A percentile compares a stretch with the other conserved stretches of the same genome.
These are phyloP conservation scores for Rhodomyrtus psidioides DNA, from an alignment of 441 rosid species.

Conservation along the genomic window DNA sequence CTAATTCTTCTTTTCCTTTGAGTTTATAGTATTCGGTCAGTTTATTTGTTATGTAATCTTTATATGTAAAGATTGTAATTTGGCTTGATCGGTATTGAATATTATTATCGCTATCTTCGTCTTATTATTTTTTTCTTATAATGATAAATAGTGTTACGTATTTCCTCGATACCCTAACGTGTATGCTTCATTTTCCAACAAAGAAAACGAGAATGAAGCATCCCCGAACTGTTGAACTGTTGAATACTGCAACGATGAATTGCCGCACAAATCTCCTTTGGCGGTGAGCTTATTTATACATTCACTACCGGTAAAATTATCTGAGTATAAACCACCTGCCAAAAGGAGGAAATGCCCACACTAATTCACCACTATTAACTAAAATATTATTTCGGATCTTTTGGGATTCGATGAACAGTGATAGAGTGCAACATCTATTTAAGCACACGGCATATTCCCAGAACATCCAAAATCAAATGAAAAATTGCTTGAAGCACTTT, in stretches of 20 bases:
- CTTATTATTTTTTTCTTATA: no score
- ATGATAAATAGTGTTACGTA: background rate
- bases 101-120: no score
- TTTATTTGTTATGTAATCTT: no score
- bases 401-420: background rate
- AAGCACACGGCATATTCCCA: background rate
- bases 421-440: background rate
- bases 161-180: no score
- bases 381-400: background rate
- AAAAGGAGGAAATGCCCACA: background rate
- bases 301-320: background rate
- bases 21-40: no score
- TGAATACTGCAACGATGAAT: constrained; percentile 2
- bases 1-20: no score
- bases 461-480: background rate
- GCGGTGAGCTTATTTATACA: no score
- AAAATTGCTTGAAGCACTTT: background rate
- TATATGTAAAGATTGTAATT: no score
- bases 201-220: background rate
- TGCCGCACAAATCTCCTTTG: constrained; percentile 22
- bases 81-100: no score
- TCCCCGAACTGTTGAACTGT: background rate
- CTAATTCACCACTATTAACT: background rate
- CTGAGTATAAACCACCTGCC: background rate
- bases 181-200: no score